Conservation (phyloP, 139 green algal genomes). For the Trebouxia sp. region DNA sequence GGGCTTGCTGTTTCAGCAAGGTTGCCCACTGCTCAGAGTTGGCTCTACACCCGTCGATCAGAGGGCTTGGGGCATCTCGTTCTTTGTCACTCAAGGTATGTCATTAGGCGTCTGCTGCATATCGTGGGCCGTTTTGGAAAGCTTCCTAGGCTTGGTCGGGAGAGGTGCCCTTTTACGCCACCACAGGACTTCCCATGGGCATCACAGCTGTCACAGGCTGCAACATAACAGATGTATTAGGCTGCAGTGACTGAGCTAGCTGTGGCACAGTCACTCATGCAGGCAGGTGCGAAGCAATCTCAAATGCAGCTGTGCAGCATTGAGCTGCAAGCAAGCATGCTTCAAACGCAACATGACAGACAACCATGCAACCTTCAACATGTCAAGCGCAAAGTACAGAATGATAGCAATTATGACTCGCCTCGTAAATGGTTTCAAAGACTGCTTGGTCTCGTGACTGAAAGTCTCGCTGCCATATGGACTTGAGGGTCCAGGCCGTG, state of each 20-base stretch:
- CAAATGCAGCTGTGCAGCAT: neutral
- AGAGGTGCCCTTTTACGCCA: too few species aligned
- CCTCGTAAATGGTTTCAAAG: constrained; percentile 30
- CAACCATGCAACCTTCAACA: neutral
- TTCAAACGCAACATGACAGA: neutral
- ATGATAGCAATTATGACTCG: too few species aligned
- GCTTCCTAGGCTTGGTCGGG: neutral
- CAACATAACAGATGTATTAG: neutral
- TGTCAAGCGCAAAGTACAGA: too few species aligned
- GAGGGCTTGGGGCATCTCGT: neutral
- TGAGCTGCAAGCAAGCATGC: neutral
- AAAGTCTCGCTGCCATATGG: constrained; percentile 42
- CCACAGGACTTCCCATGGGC: constrained; percentile 10
- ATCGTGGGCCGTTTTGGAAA: neutral
- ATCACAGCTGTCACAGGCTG: constrained; percentile 28
- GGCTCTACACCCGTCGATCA: neutral
- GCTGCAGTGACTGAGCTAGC: too few species aligned
- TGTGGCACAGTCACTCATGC: neutral
- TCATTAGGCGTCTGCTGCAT: neutral
- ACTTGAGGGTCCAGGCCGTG: constrained; percentile 56
- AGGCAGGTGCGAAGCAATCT: neutral
- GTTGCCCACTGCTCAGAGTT: too few species aligned
- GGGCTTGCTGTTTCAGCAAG: constrained; percentile 1
- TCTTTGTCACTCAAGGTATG: neutral
- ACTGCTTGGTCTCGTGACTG: neutral